phyloP scores from a whole-genome alignment of 352 stramenopile genomes.

The Phytophthora litchii region DNA sequence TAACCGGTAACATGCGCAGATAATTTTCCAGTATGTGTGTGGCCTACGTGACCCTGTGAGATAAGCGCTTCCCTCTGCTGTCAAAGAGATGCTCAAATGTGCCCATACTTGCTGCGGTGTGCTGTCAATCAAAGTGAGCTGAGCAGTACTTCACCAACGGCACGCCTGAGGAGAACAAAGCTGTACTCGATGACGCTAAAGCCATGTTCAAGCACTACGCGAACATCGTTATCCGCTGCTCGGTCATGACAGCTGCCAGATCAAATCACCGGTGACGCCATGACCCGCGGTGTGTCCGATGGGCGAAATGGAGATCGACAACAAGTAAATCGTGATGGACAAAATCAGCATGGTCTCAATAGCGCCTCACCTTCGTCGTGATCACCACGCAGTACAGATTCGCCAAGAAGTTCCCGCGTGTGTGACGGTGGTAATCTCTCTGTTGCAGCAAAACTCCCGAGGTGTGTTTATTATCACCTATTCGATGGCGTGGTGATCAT shows the following conservation, averaged over 20 bases:
- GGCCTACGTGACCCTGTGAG: too few species aligned
- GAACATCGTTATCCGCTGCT: slow-evolving; percentile 52
- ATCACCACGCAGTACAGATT: slow-evolving; percentile 53
- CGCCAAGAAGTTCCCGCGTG: slow-evolving; percentile 55
- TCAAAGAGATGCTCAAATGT: too few species aligned
- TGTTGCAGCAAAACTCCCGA: slow-evolving; percentile 93
- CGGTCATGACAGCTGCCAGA: slow-evolving; percentile 55
- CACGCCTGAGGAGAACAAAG: slow-evolving; percentile 39
- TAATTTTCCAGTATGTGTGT: too few species aligned
- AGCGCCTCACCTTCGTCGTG: slow-evolving; percentile 70
- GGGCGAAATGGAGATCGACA: slow-evolving; percentile 84
- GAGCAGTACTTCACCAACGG: too few species aligned
- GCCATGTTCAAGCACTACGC: slow-evolving; percentile 41
- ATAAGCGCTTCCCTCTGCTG: too few species aligned
- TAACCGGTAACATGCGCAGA: too few species aligned
- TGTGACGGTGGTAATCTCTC: slow-evolving; percentile 69
- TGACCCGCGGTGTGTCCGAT: slow-evolving; percentile 72
- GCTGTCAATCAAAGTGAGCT: too few species aligned
- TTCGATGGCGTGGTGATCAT: slow-evolving; percentile 96
- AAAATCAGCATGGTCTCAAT: slow-evolving; percentile 73
- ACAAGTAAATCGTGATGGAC: slow-evolving; percentile 86
- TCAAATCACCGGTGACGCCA: slow-evolving; percentile 72
- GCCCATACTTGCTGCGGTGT: too few species aligned
- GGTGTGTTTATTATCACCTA: slow-evolving; percentile 88
- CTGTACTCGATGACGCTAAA: slow-evolving; percentile 28